Evolutionary conservation across 2,329 filamentous ascomycete species (phyloP), one percentile per base, ranked within the genome.

Genomic region (Colletotrichum caudatum): DNA sequence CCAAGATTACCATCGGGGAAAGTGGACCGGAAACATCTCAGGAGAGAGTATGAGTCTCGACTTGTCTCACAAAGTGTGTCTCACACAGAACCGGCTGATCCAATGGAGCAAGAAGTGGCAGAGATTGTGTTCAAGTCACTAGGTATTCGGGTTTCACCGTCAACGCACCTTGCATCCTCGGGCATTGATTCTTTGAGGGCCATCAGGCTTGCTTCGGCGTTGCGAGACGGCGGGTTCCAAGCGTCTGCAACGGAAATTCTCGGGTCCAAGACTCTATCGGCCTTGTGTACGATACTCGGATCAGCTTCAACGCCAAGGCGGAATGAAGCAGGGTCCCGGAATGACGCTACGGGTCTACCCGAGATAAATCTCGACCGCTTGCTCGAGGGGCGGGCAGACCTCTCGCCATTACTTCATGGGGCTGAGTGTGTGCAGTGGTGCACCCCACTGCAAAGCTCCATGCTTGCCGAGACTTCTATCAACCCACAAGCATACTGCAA

Each of bases 1-100:
- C 94, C 94, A 0, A 90, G 91, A 64, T 83, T 97, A 26, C 85
- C 94, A 2, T 97, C 94, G 0, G 95, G 95, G 0, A 98, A 98
- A 77, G 86, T 95, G 18, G 92, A 97, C 76, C 90, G 90, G 63
- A 92, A 90, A 75, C 81, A 80, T 16, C 81, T 97, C 9, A 85
- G 33, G 53, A 76, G 37, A 16, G 57, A 79, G 64, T 79, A 69
- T 12, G 57, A 60, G 23, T n/a, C 37, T 8, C 16, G 46, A 16
- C 64, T 23, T n/a, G 14, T 16, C 7, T 29, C 50, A 50, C 67
- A 57, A 44, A 61, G 6, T 11, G 53, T 54, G n/a, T 63, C 66
- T 18, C 53, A 50, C 2, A n/a, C 39, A 2, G 64, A 71, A 6
- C 6, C 33, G 35, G 26, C 48, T 1, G 54, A 75, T 12, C 69